These are phyloP conservation scores for Trematosphaeria pertusa DNA, from an alignment of 2,329 filamentous ascomycete genomes.

Conservation along the genomic window DNA sequence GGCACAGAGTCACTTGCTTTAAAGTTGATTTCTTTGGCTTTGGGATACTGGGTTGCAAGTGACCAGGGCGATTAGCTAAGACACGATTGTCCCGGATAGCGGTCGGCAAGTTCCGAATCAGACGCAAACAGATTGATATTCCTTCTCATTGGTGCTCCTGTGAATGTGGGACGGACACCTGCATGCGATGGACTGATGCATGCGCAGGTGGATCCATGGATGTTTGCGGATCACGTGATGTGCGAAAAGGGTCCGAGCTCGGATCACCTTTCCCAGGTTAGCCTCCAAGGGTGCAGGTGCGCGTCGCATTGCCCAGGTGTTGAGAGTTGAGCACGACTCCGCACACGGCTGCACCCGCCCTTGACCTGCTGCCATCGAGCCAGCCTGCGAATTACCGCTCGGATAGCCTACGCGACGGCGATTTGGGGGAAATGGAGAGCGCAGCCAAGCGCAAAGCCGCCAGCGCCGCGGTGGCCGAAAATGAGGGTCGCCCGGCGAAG, in stretches of 20 bases:
- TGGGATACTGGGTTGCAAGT: constrained; percentile 37
- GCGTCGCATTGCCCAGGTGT: too few relatives aligned
- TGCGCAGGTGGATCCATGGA: too few relatives aligned
- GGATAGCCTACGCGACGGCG: constrained; percentile 40
- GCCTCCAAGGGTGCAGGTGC: constrained; percentile 16
- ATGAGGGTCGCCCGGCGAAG: constrained; percentile 63
- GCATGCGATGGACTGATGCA: too few relatives aligned
- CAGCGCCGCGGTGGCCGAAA: constrained; percentile 56
- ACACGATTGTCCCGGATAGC: constrained; percentile 10
- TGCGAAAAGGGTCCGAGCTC: too few relatives aligned
- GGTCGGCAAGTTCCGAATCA: too few relatives aligned
- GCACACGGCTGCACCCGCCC: constrained; percentile 44
- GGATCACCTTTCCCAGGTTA: too few relatives aligned
- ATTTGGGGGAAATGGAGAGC: constrained; percentile 49
- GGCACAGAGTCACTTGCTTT: not conserved
- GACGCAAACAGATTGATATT: too few relatives aligned
- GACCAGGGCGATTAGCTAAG: constrained; percentile 26
- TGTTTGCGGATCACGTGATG: too few relatives aligned
- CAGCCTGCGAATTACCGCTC: constrained; percentile 20
- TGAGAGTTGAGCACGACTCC: constrained; percentile 27
- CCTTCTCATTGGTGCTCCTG: too few relatives aligned
- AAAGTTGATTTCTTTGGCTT: constrained; percentile 6
- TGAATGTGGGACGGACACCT: too few relatives aligned
- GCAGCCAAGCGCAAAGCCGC: constrained; percentile 64
- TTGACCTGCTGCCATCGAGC: constrained; percentile 24